Base-by-base conservation (phyloP, 2,329 filamentous ascomycete species). In the Penicillium concentricum region DNA sequence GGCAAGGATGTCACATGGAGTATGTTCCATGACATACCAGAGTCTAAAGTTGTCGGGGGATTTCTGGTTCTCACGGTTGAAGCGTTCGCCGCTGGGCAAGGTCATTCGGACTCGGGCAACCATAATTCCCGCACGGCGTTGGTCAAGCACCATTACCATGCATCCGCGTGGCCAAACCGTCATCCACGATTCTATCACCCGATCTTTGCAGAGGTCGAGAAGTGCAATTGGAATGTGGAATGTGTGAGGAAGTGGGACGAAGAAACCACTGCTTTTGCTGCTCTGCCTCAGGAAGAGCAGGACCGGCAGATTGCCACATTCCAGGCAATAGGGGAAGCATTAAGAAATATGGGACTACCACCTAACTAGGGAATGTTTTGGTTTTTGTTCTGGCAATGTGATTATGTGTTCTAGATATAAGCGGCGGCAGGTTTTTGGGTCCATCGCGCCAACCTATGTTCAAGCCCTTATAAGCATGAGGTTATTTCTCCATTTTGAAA, bases 101-200 rank as follows among this genome's bases (percentile, higher is more conserved):
- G 87, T 13, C 87, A 90, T 71, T 90, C 87, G 0, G 83, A 90
- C 67, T 88, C 86, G 0, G 87, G 87, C 15, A 89, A 87, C 65
- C 87, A 90, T 71, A 81, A 87, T 50, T 80, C 86, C 1, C 79
- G 85, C 49, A 81, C 81, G 20, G 87, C 88, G 2, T 77, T 90
- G 1, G 87, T 90, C 24, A 88, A 86, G 71, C 88, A 91, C 68
- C 87, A 90, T 71, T 91, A 89, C 66, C 88, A 90, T 70, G 88
- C 88, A 0, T 90, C 87, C 1, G 83, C 84, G 57, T 90, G 88
- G 88, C 88, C 53, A 39, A 87, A 2, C 82, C 81, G 51, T 3
- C 87, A 90, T 67, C 86, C 84, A 1, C 79, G 87, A 30, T 88
- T 82, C 74, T 85, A 78, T 45, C 87, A 90, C 68, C 86, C 87